Evolutionary conservation across 1,284 basidiomycete species (phyloP), one percentile per base, ranked within the genome.

Genomic region (Waitea zeae): DNA sequence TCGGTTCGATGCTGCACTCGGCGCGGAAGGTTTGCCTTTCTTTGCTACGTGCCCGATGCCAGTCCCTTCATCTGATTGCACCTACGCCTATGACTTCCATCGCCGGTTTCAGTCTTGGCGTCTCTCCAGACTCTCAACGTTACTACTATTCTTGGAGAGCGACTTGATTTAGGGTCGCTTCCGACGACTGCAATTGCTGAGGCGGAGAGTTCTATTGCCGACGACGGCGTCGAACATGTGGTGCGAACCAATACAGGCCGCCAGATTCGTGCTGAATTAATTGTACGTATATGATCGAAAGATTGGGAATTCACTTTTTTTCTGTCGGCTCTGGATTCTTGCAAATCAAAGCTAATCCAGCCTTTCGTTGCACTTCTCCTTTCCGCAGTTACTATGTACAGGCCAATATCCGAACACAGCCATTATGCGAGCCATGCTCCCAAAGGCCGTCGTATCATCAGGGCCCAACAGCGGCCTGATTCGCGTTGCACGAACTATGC

Each of bases 341-440:
- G n/a, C n/a, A n/a, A n/a, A n/a, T n/a, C n/a, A n/a, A n/a, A n/a
- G n/a, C n/a, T n/a, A n/a, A n/a, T n/a, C n/a, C n/a, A n/a, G n/a
- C n/a, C n/a, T n/a, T n/a, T n/a, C n/a, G n/a, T n/a, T 26, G n/a
- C 7, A 7, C 24, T n/a, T 26, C 9, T 7, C 24, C 24, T 7
- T 26, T 26, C 9, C 7, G 7, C 24, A 81, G 74, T 61, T 86
- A 12, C 56, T 78, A 1, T 84, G 82, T 47, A 84, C 80, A 0
- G 81, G 81, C 5, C 80, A 83, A 52, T 61, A 54, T 22, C 78
- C 80, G 13, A 82, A 84, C 48, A 75, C 77, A 0, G 56, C 51
- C 1, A 48, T 84, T 27, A 53, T 87, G 18, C 52, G 48, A 18
- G 45, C 49, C 0, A 56, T 76, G 43, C 59, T 70, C 35, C 59